Percentiles rank a stretch among this genome's conserved stretches.
These are phyloP conservation scores for Phytophthora sojae DNA, from an alignment of 352 stramenopile species.

Conservation along the genomic window DNA sequence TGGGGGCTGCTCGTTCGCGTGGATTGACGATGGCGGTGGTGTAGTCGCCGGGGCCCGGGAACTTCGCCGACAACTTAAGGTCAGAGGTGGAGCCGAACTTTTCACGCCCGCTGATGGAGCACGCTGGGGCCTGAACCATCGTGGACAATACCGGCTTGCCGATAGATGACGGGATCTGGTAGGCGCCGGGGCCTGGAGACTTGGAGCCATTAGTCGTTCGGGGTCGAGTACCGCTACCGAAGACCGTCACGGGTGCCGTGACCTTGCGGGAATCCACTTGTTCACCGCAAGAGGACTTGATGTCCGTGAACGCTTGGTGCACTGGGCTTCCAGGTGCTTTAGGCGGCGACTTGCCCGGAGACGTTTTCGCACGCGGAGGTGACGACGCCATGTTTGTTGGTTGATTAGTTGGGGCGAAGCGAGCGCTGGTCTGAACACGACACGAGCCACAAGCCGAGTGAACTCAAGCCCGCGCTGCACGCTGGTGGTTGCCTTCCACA, in stretches of 20 bases:
- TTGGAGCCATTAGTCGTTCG: constrained; percentile 59
- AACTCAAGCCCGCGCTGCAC: background rate
- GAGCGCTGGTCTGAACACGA: background rate
- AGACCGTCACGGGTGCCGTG: constrained; percentile 67
- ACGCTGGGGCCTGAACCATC: constrained; percentile 59
- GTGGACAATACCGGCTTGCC: constrained; percentile 76
- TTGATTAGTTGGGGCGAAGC: background rate
- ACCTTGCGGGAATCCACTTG: constrained; percentile 82
- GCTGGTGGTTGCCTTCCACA: constrained; percentile 17
- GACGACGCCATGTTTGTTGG: constrained; percentile 35
- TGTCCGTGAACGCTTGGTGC: constrained; percentile 55
- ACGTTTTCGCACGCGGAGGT: constrained; percentile 38
- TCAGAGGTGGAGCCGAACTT: constrained; percentile 81
- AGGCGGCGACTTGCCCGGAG: constrained; percentile 41
- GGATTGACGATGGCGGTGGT: constrained; percentile 70
- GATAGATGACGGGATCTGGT: constrained; percentile 79
- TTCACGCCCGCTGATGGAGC: constrained; percentile 77
- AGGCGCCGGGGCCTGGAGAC: constrained; percentile 67
- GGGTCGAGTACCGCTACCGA: constrained; percentile 68
- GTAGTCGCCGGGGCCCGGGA: constrained; percentile 75
- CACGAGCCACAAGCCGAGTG: background rate
- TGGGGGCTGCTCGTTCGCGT: constrained; percentile 64
- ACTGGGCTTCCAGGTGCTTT: constrained; percentile 37
- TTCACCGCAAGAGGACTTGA: constrained; percentile 75
- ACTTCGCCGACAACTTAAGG: constrained; percentile 50